These are phyloP conservation scores for Geosiphon pyriformis DNA, from an alignment of 192 early-diverging fungal genomes.

Conservation along the genomic window DNA sequence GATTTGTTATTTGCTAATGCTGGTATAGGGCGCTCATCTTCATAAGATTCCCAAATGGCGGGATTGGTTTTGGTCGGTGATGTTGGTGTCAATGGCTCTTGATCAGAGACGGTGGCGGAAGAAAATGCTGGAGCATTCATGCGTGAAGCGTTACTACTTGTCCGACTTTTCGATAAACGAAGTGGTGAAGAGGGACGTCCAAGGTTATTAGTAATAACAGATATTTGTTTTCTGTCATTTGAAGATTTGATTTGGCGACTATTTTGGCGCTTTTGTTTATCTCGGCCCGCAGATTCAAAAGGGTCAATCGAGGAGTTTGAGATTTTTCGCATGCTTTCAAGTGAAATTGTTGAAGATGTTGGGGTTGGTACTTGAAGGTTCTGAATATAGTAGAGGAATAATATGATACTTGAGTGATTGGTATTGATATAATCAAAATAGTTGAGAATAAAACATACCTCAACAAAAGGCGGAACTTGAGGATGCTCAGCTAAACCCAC, in stretches of 20 bases:
- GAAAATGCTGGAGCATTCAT: too few relatives aligned
- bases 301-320: too few relatives aligned
- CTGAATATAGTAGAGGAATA: background rate
- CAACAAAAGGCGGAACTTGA: background rate
- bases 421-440: too few relatives aligned
- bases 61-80: background rate
- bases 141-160: conserved; percentile 14
- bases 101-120: too few relatives aligned
- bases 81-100: background rate
- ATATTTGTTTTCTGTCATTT: background rate
- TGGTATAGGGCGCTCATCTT: background rate
- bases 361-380: background rate
- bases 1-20: background rate
- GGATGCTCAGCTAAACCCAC: conserved; percentile 18
- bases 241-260: background rate
- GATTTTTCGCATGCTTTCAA: background rate
- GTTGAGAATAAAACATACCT: background rate
- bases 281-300: too few relatives aligned
- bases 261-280: background rate
- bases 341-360: background rate
- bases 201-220: background rate
- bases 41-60: background rate
- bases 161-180: conserved; percentile 9
- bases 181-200: background rate
- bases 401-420: too few relatives aligned